Base-by-base conservation (phyloP, 1,284 basidiomycete species). In the Heterobasidion irregulare region DNA sequence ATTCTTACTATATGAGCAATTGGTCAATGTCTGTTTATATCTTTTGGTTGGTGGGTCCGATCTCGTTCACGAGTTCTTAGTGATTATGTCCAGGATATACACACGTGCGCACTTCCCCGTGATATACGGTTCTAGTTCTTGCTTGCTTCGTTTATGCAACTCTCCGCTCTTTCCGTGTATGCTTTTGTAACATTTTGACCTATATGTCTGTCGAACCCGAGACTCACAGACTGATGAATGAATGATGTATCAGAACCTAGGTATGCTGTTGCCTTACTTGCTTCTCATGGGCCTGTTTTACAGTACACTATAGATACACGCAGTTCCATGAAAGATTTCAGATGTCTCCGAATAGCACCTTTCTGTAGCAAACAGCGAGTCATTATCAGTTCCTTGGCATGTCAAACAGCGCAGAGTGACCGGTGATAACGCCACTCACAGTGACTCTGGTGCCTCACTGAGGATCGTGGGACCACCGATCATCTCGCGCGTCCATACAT, bases 401-500 rank as follows among this genome's bases (percentile, higher is more conserved):
- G 12, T 34, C 48, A 35, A 50, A 50, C 16, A 26, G 26, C 6
- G 47, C n/a, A 18, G 43, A 48, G 53, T 32, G 38, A 56, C 53
- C 52, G 19, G 38, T 26, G 26, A 47, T 35, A 43, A 50, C 45
- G 10, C 35, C 18, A 84, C 94, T 76, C 65, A 97, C 94, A 97
- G 66, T 52, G 80, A 62, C 19, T 77, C 72, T 0, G 94, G 94
- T 0, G 94, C 86, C 54, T 88, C 84, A 56, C 89, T 87, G 62
- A 94, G 79, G 50, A 88, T 71, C 1, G 81, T 83, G 52, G 80
- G 79, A 0, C 89, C 89, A 16, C 89, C 90, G 2, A 84, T 73
- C 82, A 95, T 90, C 71, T 99, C 96, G 57, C 92, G 76, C 26
- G 89, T 86, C 97, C 96, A 99, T 2, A 96, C 90, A 63, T 98